A percentile compares a stretch with the other conserved stretches of the same genome.
phyloP scores from a whole-genome alignment of 2,329 filamentous ascomycete species.

The Xylaria sp. region DNA sequence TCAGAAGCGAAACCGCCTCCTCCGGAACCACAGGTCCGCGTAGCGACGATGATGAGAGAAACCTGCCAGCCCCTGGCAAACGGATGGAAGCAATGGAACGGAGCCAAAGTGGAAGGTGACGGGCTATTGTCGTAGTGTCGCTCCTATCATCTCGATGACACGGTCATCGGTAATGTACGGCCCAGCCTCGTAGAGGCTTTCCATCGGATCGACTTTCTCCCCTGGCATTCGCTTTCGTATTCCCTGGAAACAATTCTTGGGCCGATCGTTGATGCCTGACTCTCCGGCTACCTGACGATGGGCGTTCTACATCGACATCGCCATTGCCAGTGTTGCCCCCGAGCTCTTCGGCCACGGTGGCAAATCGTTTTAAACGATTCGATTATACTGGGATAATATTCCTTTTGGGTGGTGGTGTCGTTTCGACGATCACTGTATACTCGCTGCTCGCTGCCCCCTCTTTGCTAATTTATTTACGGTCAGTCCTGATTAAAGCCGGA shows the following conservation, averaged over 20 bases:
- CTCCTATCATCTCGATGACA: conserved; percentile 51
- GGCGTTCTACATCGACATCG: conserved; percentile 4
- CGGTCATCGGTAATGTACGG: conserved; percentile 58
- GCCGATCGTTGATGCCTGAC: neutral
- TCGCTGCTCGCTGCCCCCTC: conserved; percentile 25
- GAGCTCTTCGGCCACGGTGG: neutral
- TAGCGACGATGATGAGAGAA: neutral
- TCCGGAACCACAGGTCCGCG: neutral
- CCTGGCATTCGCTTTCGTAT: conserved; percentile 51
- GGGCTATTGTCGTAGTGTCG: neutral
- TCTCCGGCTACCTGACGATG: neutral
- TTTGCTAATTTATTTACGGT: conserved; percentile 27
- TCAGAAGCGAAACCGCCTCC: neutral
- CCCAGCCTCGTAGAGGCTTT: conserved; percentile 52
- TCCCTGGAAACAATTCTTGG: conserved; percentile 37
- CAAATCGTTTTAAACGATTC: neutral
- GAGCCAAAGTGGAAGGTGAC: neutral
- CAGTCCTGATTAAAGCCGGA: conserved; percentile 12
- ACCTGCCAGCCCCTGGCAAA: neutral
- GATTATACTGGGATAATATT: neutral
- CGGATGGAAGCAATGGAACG: neutral
- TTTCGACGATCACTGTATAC: conserved; percentile 15
- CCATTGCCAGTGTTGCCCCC: neutral
- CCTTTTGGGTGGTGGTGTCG: conserved; percentile 23
- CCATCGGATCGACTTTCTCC: conserved; percentile 51